Percentiles rank a stretch among this genome's conserved stretches.
Conservation (phyloP, 2,329 filamentous ascomycete species). For the Fusarium brevicatenulatum region DNA sequence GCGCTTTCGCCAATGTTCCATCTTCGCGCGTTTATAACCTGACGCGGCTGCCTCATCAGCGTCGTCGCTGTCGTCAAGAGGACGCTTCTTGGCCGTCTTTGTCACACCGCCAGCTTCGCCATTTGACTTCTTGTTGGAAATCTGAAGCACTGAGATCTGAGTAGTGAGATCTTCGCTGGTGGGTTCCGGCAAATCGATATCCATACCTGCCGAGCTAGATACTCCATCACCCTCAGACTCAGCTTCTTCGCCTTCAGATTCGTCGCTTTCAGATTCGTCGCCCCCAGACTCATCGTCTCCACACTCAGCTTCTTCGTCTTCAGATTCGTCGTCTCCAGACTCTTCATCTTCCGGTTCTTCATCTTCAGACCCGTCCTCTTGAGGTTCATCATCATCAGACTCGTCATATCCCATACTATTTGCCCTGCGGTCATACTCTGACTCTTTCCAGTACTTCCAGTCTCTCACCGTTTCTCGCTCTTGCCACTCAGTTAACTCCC, state of each 20-base stretch:
- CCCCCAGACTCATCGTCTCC: accelerated
- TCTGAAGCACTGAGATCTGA: not conserved
- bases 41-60: too few relatives aligned
- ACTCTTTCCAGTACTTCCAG: too few relatives aligned
- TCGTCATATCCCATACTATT: too few relatives aligned
- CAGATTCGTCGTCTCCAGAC: not conserved
- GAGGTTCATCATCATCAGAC: not conserved
- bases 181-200: not conserved
- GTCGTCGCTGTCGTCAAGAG: not conserved
- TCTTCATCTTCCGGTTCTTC: not conserved
- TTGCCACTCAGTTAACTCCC: not conserved
- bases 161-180: not conserved
- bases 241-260: not conserved
- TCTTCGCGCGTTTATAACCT: too few relatives aligned
- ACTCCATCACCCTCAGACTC: not conserved
- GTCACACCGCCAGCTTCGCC: not conserved
- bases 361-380: too few relatives aligned
- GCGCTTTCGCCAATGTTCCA: not conserved
- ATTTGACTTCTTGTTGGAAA: too few relatives aligned
- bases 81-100: not conserved
- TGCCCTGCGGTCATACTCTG: too few relatives aligned
- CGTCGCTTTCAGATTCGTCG: accelerated
- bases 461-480: not conserved
- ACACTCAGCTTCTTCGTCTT: too few relatives aligned
- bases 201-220: not conserved